phyloP scores from a whole-genome alignment of 1,284 basidiomycete genomes.

The Microbotryum lychnidis-dioicae region DNA sequence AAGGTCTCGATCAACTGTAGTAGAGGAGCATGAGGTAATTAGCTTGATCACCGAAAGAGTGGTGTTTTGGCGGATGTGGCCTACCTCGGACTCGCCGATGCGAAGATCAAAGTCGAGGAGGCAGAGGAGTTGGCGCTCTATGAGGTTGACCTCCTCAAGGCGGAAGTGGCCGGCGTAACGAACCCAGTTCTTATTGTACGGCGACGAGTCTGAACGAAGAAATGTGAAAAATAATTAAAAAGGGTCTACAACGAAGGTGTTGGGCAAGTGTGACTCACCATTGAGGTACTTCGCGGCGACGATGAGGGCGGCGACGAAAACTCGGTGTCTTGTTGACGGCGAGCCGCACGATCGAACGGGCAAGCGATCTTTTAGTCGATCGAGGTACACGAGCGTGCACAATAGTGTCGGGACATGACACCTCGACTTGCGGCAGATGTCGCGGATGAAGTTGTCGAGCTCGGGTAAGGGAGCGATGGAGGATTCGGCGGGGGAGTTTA shows the following conservation, averaged over 20 bases:
- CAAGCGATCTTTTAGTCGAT: slow-evolving; percentile 68
- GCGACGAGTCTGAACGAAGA: slow-evolving; percentile 30
- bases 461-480: slow-evolving; percentile 49
- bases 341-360: slow-evolving; percentile 58
- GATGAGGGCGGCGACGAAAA: slow-evolving; percentile 89
- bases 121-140: slow-evolving; percentile 88
- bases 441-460: slow-evolving; percentile 76
- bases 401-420: slow-evolving; percentile 86
- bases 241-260: slow-evolving; percentile 44
- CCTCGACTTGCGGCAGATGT: slow-evolving; percentile 60
- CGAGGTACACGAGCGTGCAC: slow-evolving; percentile 83
- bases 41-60: background rate
- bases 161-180: slow-evolving; percentile 17
- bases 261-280: slow-evolving; percentile 74
- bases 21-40: background rate
- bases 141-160: slow-evolving; percentile 51
- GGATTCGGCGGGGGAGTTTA: slow-evolving; percentile 30
- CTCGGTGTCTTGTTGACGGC: slow-evolving; percentile 81
- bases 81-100: slow-evolving; percentile 57
- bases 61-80: background rate
- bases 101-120: slow-evolving; percentile 80
- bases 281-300: slow-evolving; percentile 95
- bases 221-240: background rate
- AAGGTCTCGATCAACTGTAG: slow-evolving; percentile 48
- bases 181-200: slow-evolving; percentile 87